Conservation (phyloP, 192 early-diverging fungal genomes). For the Podila epicladia region DNA sequence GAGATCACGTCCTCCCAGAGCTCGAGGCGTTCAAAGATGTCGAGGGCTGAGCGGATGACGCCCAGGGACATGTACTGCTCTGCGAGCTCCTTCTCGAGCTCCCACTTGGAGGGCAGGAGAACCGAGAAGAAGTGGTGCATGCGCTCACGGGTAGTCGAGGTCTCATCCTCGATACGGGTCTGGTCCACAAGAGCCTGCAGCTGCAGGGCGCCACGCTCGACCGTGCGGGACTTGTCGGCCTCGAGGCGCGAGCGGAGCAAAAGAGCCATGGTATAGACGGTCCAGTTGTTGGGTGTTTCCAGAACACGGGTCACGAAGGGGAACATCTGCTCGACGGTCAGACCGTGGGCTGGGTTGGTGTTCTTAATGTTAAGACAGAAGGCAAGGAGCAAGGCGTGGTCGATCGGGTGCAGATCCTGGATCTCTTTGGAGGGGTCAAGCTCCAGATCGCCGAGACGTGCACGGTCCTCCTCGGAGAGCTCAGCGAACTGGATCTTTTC, state of each 20-base stretch:
- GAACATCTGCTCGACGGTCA: slow-evolving; percentile 96
- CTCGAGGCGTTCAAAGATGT: slow-evolving; percentile 94
- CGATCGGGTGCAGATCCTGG: slow-evolving; percentile 76
- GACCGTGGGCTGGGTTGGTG: slow-evolving; percentile 90
- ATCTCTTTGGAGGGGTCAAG: slow-evolving; percentile 62
- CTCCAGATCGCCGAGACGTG: slow-evolving; percentile 46
- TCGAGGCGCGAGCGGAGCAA: slow-evolving; percentile 93
- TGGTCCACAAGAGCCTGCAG: slow-evolving; percentile 98
- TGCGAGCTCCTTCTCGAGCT: slow-evolving; percentile 93
- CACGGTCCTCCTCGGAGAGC: slow-evolving; percentile 54
- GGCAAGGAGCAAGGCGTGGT: slow-evolving; percentile 92
- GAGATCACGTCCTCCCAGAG: slow-evolving; percentile 96
- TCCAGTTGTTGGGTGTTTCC: slow-evolving; percentile 97
- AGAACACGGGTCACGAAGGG: slow-evolving; percentile 93
- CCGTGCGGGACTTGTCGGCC: slow-evolving; percentile 83
- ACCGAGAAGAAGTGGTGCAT: slow-evolving; percentile 84
- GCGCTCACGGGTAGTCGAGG: slow-evolving; percentile 77
- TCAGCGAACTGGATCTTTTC: slow-evolving; percentile 80
- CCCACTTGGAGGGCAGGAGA: slow-evolving; percentile 92
- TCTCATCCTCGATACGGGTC: slow-evolving; percentile 69
- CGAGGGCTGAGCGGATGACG: slow-evolving; percentile 88
- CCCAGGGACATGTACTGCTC: slow-evolving; percentile 86
- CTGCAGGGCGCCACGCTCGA: slow-evolving; percentile 90
- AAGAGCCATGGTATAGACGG: slow-evolving; percentile 95
- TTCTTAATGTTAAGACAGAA: slow-evolving; percentile 95